These are phyloP conservation scores for Pseudodiploospora longispora DNA, from an alignment of 2,329 filamentous ascomycete species.

Conservation along the genomic window DNA sequence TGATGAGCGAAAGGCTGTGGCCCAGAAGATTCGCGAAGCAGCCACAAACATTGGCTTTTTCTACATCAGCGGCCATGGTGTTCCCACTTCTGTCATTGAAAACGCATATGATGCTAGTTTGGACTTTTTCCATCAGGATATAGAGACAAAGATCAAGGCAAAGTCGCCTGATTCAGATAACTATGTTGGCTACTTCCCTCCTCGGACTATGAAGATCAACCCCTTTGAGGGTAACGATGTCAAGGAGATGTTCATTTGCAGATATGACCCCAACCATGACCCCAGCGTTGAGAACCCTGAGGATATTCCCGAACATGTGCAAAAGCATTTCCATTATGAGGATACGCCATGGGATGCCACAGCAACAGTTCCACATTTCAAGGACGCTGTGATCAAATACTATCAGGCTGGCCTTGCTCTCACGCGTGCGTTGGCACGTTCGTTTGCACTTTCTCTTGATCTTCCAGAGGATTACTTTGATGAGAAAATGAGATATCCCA, in stretches of 20 bases:
- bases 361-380: constrained; percentile 39
- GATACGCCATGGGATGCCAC: constrained; percentile 46
- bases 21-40: constrained; percentile 33
- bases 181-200: constrained; percentile 40
- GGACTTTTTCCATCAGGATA: constrained; percentile 41
- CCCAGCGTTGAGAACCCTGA: constrained; percentile 33
- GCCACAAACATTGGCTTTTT: constrained; percentile 47
- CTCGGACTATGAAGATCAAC: constrained; percentile 38
- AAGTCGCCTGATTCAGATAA: constrained; percentile 28
- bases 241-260: constrained; percentile 43
- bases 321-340: constrained; percentile 34
- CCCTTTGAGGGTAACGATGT: constrained; percentile 40
- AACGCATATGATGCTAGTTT: constrained; percentile 25
- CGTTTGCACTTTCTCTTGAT: constrained; percentile 47
- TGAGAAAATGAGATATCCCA: constrained; percentile 43
- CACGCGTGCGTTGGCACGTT: constrained; percentile 40
- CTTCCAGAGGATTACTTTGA: constrained; percentile 50
- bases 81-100: constrained; percentile 23
- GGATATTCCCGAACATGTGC: constrained; percentile 35
- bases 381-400: constrained; percentile 36
- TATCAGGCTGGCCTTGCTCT: constrained; percentile 41
- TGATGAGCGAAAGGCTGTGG: constrained; percentile 29
- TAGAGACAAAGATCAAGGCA: constrained; percentile 32
- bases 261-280: constrained; percentile 46
- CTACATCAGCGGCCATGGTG: constrained; percentile 44